Evolutionary conservation across 2,329 filamentous ascomycete genomes (phyloP).

Genomic region (Colletotrichum spaethianum): DNA sequence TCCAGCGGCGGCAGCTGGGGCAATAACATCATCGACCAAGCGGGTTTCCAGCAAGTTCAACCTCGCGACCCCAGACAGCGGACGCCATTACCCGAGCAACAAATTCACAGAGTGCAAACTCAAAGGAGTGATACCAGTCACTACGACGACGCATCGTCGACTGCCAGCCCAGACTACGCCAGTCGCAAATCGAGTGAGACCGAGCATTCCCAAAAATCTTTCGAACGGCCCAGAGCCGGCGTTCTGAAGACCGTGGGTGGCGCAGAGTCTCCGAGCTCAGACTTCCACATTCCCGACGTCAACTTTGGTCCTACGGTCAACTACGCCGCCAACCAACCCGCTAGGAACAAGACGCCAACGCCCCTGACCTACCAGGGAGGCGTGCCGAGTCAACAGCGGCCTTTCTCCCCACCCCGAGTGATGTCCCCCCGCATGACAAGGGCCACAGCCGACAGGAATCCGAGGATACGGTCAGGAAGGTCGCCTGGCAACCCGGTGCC

Average conservation of each 20-base stretch:
- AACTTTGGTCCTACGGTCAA: slow-evolving; percentile 90
- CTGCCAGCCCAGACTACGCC: slow-evolving; percentile 82
- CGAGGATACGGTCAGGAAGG: slow-evolving; percentile 72
- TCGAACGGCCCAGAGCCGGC: slow-evolving; percentile 81
- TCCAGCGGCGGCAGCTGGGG: slow-evolving; percentile 57
- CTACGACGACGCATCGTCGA: slow-evolving; percentile 76
- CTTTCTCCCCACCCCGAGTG: slow-evolving; percentile 51
- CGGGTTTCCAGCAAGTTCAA: slow-evolving; percentile 64
- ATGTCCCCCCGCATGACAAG: slow-evolving; percentile 44
- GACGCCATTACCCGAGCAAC: slow-evolving; percentile 43
- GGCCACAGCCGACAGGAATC: slow-evolving; percentile 63
- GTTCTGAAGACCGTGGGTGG: slow-evolving; percentile 84
- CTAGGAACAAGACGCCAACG: slow-evolving; percentile 50
- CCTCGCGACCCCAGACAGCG: slow-evolving; percentile 46
- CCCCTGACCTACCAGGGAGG: slow-evolving; percentile 45
- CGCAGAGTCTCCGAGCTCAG: slow-evolving; percentile 48
- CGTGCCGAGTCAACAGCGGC: slow-evolving; percentile 44
- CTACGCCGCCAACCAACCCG: slow-evolving; percentile 61
- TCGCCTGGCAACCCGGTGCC: slow-evolving; percentile 85
- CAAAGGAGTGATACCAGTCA: slow-evolving; percentile 61
- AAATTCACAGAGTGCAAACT: slow-evolving; percentile 47
- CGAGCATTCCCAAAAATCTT: slow-evolving; percentile 55
- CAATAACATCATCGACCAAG: slow-evolving; percentile 60
- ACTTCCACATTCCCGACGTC: slow-evolving; percentile 77
- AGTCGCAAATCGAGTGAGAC: slow-evolving; percentile 72